These are phyloP conservation scores for Trichoderma sp. DNA, from an alignment of 2,329 filamentous ascomycete genomes.

Conservation along the genomic window DNA sequence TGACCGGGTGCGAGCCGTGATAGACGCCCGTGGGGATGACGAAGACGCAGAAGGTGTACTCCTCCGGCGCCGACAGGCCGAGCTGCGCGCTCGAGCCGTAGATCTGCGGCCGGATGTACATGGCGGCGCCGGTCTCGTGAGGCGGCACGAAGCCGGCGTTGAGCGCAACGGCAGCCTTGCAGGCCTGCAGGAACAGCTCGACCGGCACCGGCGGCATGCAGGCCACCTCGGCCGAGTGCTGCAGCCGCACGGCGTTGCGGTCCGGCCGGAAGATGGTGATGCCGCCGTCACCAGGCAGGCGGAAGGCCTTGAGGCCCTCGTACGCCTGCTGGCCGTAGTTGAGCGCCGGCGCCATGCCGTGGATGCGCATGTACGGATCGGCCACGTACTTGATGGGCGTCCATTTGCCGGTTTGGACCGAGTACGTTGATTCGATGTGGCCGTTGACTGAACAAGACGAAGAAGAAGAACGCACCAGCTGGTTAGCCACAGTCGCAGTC, in stretches of 20 bases:
- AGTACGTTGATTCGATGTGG: slow-evolving; percentile 87
- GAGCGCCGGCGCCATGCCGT: slow-evolving; percentile 90
- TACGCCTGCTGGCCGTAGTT: slow-evolving; percentile 99
- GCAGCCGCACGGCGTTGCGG: slow-evolving; percentile 79
- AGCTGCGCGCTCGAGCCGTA: slow-evolving; percentile 87
- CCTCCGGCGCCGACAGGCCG: slow-evolving; percentile 80
- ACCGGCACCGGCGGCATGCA: slow-evolving; percentile 79
- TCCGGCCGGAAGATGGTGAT: slow-evolving; percentile 87
- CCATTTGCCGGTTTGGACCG: slow-evolving; percentile 71
- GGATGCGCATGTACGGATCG: slow-evolving; percentile 81
- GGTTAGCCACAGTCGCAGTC: background rate
- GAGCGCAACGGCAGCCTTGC: slow-evolving; percentile 75
- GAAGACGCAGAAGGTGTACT: slow-evolving; percentile 88
- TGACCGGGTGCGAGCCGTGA: slow-evolving; percentile 85
- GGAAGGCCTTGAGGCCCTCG: slow-evolving; percentile 97
- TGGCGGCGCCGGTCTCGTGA: slow-evolving; percentile 79
- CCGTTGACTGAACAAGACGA: slow-evolving; percentile 66
- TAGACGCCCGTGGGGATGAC: slow-evolving; percentile 92
- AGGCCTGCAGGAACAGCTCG: slow-evolving; percentile 70
- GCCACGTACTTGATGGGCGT: slow-evolving; percentile 72
- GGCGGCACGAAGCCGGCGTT: slow-evolving; percentile 93
- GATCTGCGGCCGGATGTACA: slow-evolving; percentile 88
- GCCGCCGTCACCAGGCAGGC: slow-evolving; percentile 61
- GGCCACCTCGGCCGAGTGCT: slow-evolving; percentile 78
- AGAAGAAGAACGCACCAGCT: background rate